phyloP scores from a whole-genome alignment of 345 rosid species.

The Citrus sp. region DNA sequence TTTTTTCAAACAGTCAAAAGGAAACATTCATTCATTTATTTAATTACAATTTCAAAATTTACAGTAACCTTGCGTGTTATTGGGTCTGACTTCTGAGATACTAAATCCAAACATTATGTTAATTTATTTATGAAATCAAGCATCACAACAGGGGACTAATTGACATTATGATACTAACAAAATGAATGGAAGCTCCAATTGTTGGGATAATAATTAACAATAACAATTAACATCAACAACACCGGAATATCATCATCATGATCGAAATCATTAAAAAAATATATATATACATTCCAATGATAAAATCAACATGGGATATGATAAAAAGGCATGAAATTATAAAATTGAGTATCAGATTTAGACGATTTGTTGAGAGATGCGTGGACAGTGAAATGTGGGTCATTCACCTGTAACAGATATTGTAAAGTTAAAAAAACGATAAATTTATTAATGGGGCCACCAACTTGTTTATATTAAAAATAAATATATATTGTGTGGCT shows the following conservation, averaged over 20 bases:
- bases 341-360: background rate
- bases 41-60: background rate
- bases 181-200: background rate
- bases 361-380: background rate
- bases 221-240: background rate
- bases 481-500: background rate
- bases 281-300: no score
- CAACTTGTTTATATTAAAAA: constrained; percentile 15
- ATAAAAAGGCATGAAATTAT: background rate
- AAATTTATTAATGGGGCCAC: background rate
- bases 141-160: background rate
- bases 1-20: background rate
- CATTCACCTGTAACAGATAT: background rate
- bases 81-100: background rate
- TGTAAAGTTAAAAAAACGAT: background rate
- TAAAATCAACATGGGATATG: background rate
- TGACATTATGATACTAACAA: background rate
- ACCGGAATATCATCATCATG: background rate
- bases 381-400: constrained; percentile 6
- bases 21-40: background rate
- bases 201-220: background rate
- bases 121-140: background rate
- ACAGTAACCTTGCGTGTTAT: background rate
- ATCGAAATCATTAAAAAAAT: background rate
- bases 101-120: background rate